These are phyloP conservation scores for Colletotrichum limetticola DNA, from an alignment of 2,329 filamentous ascomycete species.

Conservation along the genomic window DNA sequence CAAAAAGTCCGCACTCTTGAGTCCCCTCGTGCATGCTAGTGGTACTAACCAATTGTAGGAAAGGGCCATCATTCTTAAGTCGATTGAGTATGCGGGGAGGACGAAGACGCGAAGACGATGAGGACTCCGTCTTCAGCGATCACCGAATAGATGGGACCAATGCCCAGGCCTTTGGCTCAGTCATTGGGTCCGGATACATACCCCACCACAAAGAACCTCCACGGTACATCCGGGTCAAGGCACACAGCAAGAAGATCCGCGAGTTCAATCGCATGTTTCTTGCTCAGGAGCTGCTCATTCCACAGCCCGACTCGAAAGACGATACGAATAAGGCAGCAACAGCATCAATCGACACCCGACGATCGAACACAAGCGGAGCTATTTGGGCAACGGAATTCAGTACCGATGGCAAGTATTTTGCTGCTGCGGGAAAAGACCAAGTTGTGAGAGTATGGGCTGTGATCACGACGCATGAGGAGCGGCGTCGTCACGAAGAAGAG, in stretches of 20 bases:
- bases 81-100: slow-evolving; percentile 77
- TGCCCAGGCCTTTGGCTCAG: slow-evolving; percentile 83
- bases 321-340: slow-evolving; percentile 51
- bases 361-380: slow-evolving; percentile 61
- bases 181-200: slow-evolving; percentile 78
- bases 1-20: slow-evolving; percentile 66
- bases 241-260: slow-evolving; percentile 81
- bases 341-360: slow-evolving; percentile 40
- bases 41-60: slow-evolving; percentile 61
- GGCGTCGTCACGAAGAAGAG: slow-evolving; percentile 77
- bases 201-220: slow-evolving; percentile 90
- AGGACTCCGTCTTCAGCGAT: slow-evolving; percentile 77
- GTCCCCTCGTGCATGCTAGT: neutral
- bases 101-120: slow-evolving; percentile 79
- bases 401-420: slow-evolving; percentile 88
- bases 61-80: slow-evolving; percentile 90
- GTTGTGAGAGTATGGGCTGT: slow-evolving; percentile 91
- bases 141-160: slow-evolving; percentile 82
- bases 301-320: neutral
- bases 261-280: slow-evolving; percentile 91
- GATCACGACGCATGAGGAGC: slow-evolving; percentile 83
- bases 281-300: slow-evolving; percentile 80
- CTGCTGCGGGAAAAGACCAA: slow-evolving; percentile 90
- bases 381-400: slow-evolving; percentile 96
- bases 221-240: slow-evolving; percentile 87